Base-by-base conservation (phyloP, 225 moss, liverwort and hornwort genomes). In the Physcomitrium patens region DNA sequence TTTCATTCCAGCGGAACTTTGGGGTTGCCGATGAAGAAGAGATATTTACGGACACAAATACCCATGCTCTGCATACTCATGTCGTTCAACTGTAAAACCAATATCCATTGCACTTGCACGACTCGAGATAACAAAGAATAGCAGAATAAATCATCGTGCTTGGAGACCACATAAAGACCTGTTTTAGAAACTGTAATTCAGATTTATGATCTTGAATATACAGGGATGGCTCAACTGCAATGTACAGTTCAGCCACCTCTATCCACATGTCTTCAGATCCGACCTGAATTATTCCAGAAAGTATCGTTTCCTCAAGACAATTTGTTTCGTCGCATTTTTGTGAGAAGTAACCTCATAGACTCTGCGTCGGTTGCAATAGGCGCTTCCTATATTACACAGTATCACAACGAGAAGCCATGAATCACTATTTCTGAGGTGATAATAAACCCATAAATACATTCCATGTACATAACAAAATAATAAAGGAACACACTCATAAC, bases 361-460 rank as follows among this genome's bases (percentile, higher is more conserved):
- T 89, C 89, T 22, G 77, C 84, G 75, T 89, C 89, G 62, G 86
- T 83, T 64, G 86, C 89, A 69, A 79, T 81, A 0, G 89, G 89
- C 3, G 84, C 77, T 63, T 81, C 76, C 89, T 86, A 86, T 42
- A 49, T 2, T 13, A 60, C 24, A 55, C 43, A 37, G 5, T 37
- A 72, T 63, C 44, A 64, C 14, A 64, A 56, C 63, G 72, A 68
- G 68, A 12, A 55, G 37, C 54, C 49, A 8, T 9, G 59, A 20
- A 17, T 67, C 63, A 68, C 12, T 41, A 41, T 45, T 58, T 47
- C 48, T 71, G 27, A 19, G 43, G 12, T 59, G 17, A 72, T 45
- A 49, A 7, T 72, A 63, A 24, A 71, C 24, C 58, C 28, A 27
- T 28, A 11, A 63, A 52, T 0, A 37, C 4, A 37, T 37, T 37